A percentile compares a stretch with the other conserved stretches of the same genome.
phyloP scores from a whole-genome alignment of 805 yeast species.

The Candida corydali region DNA sequence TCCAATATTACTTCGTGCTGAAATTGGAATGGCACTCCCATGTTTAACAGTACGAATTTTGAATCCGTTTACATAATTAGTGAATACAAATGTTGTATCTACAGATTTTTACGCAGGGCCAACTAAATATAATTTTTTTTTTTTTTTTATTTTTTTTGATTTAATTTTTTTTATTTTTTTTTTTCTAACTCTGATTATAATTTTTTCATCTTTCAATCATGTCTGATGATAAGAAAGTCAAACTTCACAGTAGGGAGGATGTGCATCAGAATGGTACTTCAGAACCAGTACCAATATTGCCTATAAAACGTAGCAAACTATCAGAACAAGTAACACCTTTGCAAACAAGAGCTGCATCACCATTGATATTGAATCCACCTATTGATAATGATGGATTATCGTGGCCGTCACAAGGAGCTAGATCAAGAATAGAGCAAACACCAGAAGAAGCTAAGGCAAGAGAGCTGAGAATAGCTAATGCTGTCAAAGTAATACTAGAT shows the following conservation, averaged over 20 bases:
- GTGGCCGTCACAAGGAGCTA: constrained; percentile 90
- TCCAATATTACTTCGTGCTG: constrained; percentile 85
- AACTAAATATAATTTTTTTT: background rate
- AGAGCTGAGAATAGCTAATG: constrained; percentile 74
- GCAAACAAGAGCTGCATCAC: constrained; percentile 75
- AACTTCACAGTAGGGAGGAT: constrained; percentile 2
- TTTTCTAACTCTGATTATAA: too few relatives aligned
- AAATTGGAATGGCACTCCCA: constrained; percentile 93
- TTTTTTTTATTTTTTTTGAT: background rate
- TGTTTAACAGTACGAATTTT: constrained; percentile 88
- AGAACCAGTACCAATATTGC: constrained; percentile 17
- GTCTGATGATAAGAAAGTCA: background rate
- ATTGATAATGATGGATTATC: constrained; percentile 88
- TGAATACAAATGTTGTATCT: background rate
- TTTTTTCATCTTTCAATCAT: constrained; percentile 1
- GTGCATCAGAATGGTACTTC: constrained; percentile 17
- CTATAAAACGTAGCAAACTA: constrained; percentile 20
- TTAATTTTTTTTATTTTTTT: constrained; percentile 2
- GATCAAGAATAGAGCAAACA: constrained; percentile 66
- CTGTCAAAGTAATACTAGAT: constrained; percentile 69
- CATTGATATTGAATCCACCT: constrained; percentile 79
- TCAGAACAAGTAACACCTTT: constrained; percentile 47
- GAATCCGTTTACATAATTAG: constrained; percentile 70
- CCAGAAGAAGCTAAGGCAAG: constrained; percentile 63
- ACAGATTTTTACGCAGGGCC: background rate